Percentiles rank a stretch among this genome's conserved stretches.
phyloP scores from a whole-genome alignment of 495 filamentous ascomycete genomes.

The Hypoxylon crocopeplum region DNA sequence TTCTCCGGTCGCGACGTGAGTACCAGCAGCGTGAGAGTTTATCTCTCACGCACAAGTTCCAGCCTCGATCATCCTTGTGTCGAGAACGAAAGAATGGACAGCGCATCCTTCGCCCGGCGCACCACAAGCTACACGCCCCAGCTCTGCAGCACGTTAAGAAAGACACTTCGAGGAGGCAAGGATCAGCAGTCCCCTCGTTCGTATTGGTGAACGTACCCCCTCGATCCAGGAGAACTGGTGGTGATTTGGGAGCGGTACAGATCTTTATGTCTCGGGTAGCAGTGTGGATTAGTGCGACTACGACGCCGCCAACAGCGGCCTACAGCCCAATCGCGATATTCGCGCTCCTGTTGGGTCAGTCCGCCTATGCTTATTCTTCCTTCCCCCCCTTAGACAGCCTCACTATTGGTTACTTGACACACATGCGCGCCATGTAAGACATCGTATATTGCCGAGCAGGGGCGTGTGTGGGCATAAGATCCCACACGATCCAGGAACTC shows the following conservation, averaged over 20 bases:
- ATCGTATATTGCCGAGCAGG: slow-evolving; percentile 28
- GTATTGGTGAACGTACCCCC: slow-evolving; percentile 26
- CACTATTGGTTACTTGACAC: slow-evolving; percentile 29
- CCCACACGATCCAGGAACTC: slow-evolving; percentile 2
- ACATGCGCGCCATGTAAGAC: slow-evolving; percentile 32
- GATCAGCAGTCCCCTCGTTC: slow-evolving; percentile 30
- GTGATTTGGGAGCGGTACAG: slow-evolving; percentile 29
- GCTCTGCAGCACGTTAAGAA: slow-evolving; percentile 25
- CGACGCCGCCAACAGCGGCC: slow-evolving; percentile 32
- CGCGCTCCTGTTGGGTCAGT: slow-evolving; percentile 23
- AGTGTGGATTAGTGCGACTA: slow-evolving; percentile 39
- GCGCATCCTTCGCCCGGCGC: slow-evolving; percentile 18
- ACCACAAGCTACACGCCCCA: slow-evolving; percentile 20
- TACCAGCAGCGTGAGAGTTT: slow-evolving; percentile 4
- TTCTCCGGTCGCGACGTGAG: slow-evolving; percentile 29
- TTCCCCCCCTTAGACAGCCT: slow-evolving; percentile 6
- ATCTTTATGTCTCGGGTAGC: slow-evolving; percentile 40
- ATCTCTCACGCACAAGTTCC: slow-evolving; percentile 31
- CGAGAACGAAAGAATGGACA: slow-evolving; percentile 23
- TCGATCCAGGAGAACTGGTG: slow-evolving; percentile 24
- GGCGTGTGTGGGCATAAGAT: slow-evolving; percentile 16
- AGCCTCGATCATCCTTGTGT: slow-evolving; percentile 39
- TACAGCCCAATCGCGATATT: slow-evolving; percentile 33
- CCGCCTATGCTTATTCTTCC: slow-evolving; percentile 30
- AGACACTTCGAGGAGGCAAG: slow-evolving; percentile 16